phyloP scores from a whole-genome alignment of 2,329 filamentous ascomycete species.

The Colletotrichum endophyticum region DNA sequence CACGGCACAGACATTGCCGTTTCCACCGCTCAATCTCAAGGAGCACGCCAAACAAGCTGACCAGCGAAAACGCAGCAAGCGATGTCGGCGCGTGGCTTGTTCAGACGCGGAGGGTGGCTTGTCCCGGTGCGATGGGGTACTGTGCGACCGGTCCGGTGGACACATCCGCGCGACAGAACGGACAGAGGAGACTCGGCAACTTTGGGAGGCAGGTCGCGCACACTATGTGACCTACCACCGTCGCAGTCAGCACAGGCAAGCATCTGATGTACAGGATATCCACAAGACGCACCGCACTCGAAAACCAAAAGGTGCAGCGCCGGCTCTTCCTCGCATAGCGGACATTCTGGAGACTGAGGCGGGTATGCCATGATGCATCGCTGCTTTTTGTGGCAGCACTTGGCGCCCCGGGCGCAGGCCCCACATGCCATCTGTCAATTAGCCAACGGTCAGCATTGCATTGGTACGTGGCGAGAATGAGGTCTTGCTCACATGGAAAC shows the following conservation, averaged over 20 bases:
- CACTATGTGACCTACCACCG: too few species aligned
- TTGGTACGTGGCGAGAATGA: neutral
- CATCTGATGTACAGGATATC: too few species aligned
- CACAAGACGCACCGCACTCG: too few species aligned
- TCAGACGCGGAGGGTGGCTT: neutral
- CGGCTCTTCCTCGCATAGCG: neutral
- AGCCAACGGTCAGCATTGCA: neutral
- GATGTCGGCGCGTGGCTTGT: too few species aligned
- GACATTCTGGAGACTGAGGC: neutral
- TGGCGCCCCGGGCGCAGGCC: neutral
- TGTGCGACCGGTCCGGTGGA: too few species aligned
- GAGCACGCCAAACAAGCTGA: neutral
- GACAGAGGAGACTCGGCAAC: too few species aligned
- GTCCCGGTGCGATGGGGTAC: too few species aligned
- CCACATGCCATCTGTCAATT: neutral
- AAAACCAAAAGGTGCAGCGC: neutral
- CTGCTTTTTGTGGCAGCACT: neutral
- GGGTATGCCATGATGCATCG: neutral
- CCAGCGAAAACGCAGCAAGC: too few species aligned
- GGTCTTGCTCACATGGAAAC: neutral
- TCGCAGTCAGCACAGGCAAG: neutral
- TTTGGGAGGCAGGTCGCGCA: too few species aligned
- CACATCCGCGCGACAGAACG: too few species aligned
- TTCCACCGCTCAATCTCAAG: neutral
- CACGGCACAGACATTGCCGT: neutral